Conservation (phyloP, 495 filamentous ascomycete genomes). For the Aspergillus homomorphus region DNA sequence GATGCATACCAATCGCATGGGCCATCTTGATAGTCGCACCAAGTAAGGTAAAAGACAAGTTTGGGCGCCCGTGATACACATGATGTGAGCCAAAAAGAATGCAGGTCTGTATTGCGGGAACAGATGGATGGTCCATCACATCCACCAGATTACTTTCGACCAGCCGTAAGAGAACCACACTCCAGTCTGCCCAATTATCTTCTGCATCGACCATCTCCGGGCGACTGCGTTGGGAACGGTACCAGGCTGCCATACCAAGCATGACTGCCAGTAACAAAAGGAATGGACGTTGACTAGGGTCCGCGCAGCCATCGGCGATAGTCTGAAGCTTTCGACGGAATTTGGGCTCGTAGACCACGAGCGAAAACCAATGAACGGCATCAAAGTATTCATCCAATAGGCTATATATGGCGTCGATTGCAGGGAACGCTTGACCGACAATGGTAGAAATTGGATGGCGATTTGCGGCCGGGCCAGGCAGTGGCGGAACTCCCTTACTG, state of each 20-base stretch:
- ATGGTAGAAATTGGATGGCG: conserved; percentile 22
- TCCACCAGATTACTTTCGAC: conserved; percentile 29
- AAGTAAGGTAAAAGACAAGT: conserved; percentile 33
- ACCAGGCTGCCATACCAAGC: conserved; percentile 34
- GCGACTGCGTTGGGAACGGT: conserved; percentile 21
- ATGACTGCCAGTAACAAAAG: conserved; percentile 27
- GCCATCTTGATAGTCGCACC: conserved; percentile 34
- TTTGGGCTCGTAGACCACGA: conserved; percentile 31
- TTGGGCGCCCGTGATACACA: conserved; percentile 36
- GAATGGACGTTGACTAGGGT: conserved; percentile 27
- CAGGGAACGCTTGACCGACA: conserved; percentile 20
- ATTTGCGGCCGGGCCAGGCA: background rate
- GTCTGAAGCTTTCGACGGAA: conserved; percentile 25
- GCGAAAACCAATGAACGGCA: conserved; percentile 36
- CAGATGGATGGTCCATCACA: conserved; percentile 32
- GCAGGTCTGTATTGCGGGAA: conserved; percentile 30
- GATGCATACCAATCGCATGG: conserved; percentile 34
- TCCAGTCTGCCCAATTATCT: conserved; percentile 17
- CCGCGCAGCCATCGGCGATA: conserved; percentile 27
- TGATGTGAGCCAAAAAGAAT: conserved; percentile 34
- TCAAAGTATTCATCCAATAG: conserved; percentile 34
- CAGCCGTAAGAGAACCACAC: conserved; percentile 17
- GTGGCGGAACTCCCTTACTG: conserved; percentile 7
- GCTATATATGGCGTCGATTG: conserved; percentile 15
- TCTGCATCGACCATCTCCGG: background rate